These are phyloP conservation scores for Plasmodium relictum DNA, from an alignment of 169 alveolate species.

Conservation along the genomic window DNA sequence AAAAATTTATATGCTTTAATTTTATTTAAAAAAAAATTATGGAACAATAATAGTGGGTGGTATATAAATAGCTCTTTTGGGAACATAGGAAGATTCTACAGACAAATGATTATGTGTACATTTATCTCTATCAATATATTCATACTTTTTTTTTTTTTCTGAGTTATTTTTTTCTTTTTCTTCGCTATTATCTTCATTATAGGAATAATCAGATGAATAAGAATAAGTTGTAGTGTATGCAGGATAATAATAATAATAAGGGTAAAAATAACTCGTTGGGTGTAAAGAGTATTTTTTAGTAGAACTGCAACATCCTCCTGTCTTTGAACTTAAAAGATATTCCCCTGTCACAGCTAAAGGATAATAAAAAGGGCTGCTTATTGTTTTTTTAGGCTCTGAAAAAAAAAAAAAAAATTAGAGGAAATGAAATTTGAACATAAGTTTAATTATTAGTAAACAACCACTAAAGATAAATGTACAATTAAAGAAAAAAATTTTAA, in stretches of 20 bases:
- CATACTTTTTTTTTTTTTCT: slow-evolving; percentile 44
- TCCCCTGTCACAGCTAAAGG: slow-evolving; percentile 55
- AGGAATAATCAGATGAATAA: neutral
- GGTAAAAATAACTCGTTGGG: slow-evolving; percentile 46
- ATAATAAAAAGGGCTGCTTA: slow-evolving; percentile 19
- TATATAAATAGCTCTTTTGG: slow-evolving; percentile 22
- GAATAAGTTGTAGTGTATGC: neutral
- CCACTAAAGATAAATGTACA: too few relatives aligned
- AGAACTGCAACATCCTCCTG: slow-evolving; percentile 55
- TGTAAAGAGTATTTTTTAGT: slow-evolving; percentile 35
- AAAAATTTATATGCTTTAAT: too few relatives aligned
- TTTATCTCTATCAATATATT: slow-evolving; percentile 30
- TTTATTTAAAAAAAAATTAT: slow-evolving; percentile 1
- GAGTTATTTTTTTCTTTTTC: slow-evolving; percentile 24
- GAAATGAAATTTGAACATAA: too few relatives aligned
- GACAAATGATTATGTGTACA: slow-evolving; percentile 17
- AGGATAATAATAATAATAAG: slow-evolving; percentile 35
- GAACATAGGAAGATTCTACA: slow-evolving; percentile 21
- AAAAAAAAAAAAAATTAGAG: neutral
- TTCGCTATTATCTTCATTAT: slow-evolving; percentile 12
- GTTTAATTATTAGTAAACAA: too few relatives aligned
- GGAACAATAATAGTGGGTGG: slow-evolving; percentile 52
- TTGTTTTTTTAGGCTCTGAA: slow-evolving; percentile 26
- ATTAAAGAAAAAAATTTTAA: too few relatives aligned
- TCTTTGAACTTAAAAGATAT: slow-evolving; percentile 36